Base-by-base conservation (phyloP, 2,329 filamentous ascomycete genomes). In the Alternaria sp. region DNA sequence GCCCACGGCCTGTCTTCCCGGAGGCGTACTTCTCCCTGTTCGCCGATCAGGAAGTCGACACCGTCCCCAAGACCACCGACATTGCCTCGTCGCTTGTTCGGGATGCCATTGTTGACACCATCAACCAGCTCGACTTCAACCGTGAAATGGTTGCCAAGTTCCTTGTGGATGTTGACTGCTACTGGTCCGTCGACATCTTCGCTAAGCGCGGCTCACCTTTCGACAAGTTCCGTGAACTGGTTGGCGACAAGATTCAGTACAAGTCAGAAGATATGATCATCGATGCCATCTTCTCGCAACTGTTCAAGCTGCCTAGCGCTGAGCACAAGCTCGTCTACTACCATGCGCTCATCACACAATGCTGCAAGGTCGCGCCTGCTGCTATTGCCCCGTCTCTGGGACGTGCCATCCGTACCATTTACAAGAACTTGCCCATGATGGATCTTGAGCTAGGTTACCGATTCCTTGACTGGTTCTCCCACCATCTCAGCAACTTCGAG, bases 271-370 rank as follows among this genome's bases (percentile, higher is more conserved):
- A 99, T 81, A 92, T 98, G 62, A 92, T 92, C 4, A 93, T 99
- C n/a, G 96, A 99, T 79, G 94, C 95, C 6, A 93, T 98, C 61
- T 99, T 99, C 80, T 97, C 94, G 2, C 95, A 98, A 80, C 86
- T 99, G 45, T 92, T 97, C 77, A 92, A 93, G 79, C 87, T 99
- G 41, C 96, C 96, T 5, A 86, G 85, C 4, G 89, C 96, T 0
- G 93, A 97, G 80, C 94, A 97, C 82, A 97, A 97, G 81, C 86
- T 97, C 2, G 93, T 99, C 10, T 99, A 97, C 81, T 99, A 97
- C 79, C 96, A 99, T 80, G 92, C 94, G 0, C 89, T 98, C 3
- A 88, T 99, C 54, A 98, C 95, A 0, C 95, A 99, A 80, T 89
- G 93, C 62, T 99, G 96, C 84, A 98, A 97, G 82, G 90, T 98